Evolutionary conservation across 768 basidiomycete genomes (phyloP).

Genomic region (Calocera viscosa): DNA sequence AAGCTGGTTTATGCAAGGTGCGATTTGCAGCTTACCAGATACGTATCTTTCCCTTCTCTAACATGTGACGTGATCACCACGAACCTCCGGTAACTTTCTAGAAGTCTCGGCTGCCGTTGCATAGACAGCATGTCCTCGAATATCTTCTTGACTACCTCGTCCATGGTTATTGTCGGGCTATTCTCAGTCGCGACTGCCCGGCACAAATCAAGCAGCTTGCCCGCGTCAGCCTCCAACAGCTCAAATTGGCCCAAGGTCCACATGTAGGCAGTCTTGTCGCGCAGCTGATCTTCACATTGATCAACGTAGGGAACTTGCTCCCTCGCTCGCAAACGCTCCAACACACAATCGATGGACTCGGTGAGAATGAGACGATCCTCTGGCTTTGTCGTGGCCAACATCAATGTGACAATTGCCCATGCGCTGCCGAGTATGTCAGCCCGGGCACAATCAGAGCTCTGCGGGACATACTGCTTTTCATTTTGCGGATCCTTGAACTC

Average conservation of each 20-base stretch:
- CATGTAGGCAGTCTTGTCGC: slow-evolving; percentile 11
- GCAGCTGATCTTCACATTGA: slow-evolving; percentile 20
- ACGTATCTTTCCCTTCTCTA: background rate
- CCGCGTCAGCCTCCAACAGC: slow-evolving; percentile 26
- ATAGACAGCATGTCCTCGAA: slow-evolving; percentile 35
- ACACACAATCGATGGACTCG: slow-evolving; percentile 32
- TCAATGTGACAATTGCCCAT: slow-evolving; percentile 1
- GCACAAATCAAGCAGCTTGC: slow-evolving; percentile 36
- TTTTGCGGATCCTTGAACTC: slow-evolving; percentile 2
- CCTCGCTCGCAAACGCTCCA: slow-evolving; percentile 46
- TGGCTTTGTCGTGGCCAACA: background rate
- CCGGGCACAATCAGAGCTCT: background rate
- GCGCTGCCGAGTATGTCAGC: background rate
- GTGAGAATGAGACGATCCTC: slow-evolving; percentile 29
- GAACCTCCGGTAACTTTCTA: slow-evolving; percentile 52
- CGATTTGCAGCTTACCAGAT: background rate
- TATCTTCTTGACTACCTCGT: slow-evolving; percentile 31
- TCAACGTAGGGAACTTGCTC: slow-evolving; percentile 37
- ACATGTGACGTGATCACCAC: slow-evolving; percentile 36
- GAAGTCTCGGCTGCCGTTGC: slow-evolving; percentile 42
- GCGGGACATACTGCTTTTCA: slow-evolving; percentile 3
- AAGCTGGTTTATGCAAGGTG: background rate
- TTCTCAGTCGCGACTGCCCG: slow-evolving; percentile 27
- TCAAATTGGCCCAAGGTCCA: slow-evolving; percentile 35
- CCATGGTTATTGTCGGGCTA: slow-evolving; percentile 31